Evolutionary conservation across 345 rosid species (phyloP), one percentile per base, ranked within the genome.

Genomic region (Iberis pinnata): DNA sequence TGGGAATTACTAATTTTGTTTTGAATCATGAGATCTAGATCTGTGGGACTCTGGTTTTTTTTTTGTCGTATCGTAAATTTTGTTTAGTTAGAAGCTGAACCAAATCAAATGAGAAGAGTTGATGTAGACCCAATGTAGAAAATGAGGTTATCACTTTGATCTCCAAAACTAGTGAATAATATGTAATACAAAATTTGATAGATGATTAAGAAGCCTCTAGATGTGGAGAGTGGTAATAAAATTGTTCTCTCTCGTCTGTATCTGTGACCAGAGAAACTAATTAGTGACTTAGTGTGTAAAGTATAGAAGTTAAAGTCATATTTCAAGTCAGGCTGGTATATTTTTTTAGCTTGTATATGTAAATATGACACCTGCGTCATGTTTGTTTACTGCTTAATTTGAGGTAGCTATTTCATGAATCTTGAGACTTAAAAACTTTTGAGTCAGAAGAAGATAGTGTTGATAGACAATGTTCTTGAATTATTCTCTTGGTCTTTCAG

Each of bases 11-110:
- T 14, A 27, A 37, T 12, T 26, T 18, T 22, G 25, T 22, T 22
- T 13, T 52, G 29, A 44, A 53, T 20, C 26, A 12, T 58, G 58
- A n/a, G 46, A 2, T 45, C 36, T 31, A 38, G 39, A 60, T 53
- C 56, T 46, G 15, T n/a, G n/a, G n/a, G n/a, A n/a, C 25, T 9
- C 12, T 7, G 11, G 46, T 3, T 16, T 56, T 19, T n/a, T 33
- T 22, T 9, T 19, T 56, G 32, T 5, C 4, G 25, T 22, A 22
- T 22, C 3, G 6, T 22, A 2, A 6, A 22, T 2, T 2, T 6
- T 22, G 25, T 22, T 22, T 22, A 22, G 25, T 22, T 22, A 22
- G 6, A 22, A 22, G n/a, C n/a, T n/a, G n/a, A n/a, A n/a, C n/a
- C n/a, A n/a, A n/a, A n/a, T n/a, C n/a, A n/a, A n/a, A n/a, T n/a